Base-by-base conservation (phyloP, 371 early-diverging fungal species). In the Circinella minor region DNA sequence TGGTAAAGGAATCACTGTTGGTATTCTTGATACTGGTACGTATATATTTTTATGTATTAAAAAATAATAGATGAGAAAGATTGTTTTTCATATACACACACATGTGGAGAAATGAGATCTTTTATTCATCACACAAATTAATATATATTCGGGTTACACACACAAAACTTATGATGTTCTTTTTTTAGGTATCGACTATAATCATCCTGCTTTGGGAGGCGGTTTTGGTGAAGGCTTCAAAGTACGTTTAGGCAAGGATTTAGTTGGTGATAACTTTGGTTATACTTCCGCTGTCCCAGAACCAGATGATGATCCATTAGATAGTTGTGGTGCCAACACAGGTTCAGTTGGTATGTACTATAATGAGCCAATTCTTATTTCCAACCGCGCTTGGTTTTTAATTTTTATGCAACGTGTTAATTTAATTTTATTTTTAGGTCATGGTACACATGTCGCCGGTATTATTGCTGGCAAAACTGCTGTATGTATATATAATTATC, bases 121-220 rank as follows among this genome's bases (percentile, higher is more conserved):
- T 11, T 43, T 43, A 43, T 9, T 43, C 3, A 51, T 49, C 15
- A 51, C 51, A 51, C 51, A 51, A 51, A 51, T 51, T 51, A 51
- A 51, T 51, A 51, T 13, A 8, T 9, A 8, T 5, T n/a, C 51
- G 14, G 14, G 51, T 51, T 51, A 51, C 51, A 51, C 51, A n/a
- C 27, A 27, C 2, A 27, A 27, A 27, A 27, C 27, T 27, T 27
- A 27, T 27, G 27, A 51, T 17, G 5, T 15, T 43, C 43, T 85
- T 76, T 46, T 17, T 17, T 18, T 55, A 72, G 89, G 93, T 55
- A 69, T 89, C 34, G 88, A 90, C 59, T 90, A 86, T 71, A 73
- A 66, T 60, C 94, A 93, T 65, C 92, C 92, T 39, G 92, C 91
- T 14, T 77, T 94, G 36, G 92, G 91, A 38, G 90, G 90, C 10